These are phyloP conservation scores for Gracilaria caudata DNA, from an alignment of 23 red algal species.

Conservation along the genomic window DNA sequence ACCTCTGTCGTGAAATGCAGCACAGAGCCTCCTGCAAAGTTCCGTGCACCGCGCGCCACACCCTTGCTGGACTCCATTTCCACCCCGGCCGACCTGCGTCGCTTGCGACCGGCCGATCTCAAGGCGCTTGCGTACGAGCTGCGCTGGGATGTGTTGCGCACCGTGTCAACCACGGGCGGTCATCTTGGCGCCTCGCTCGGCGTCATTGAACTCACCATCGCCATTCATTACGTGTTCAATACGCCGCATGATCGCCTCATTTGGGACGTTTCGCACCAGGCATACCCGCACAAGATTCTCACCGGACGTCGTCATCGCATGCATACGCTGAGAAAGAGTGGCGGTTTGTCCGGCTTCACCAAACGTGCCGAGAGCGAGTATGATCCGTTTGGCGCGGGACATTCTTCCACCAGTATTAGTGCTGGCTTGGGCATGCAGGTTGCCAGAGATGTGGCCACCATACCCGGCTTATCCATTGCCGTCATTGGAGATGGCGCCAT, in stretches of 20 bases:
- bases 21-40: background rate
- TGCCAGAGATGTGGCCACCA: constrained; percentile 81
- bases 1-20: background rate
- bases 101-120: constrained; percentile 68
- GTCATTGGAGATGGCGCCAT: constrained; percentile 98
- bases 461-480: constrained; percentile 80
- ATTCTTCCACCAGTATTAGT: constrained; percentile 87
- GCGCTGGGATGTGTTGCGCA: constrained; percentile 84
- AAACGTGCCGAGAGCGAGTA: constrained; percentile 90
- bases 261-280: constrained; percentile 98
- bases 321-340: constrained; percentile 88
- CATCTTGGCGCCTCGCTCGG: constrained; percentile 95
- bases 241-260: constrained; percentile 92
- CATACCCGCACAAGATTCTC: constrained; percentile 99
- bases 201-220: constrained; percentile 95
- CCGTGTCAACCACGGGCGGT: constrained; percentile 89
- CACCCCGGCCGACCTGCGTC: constrained; percentile 65
- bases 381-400: constrained; percentile 95
- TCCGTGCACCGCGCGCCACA: constrained; percentile 65
- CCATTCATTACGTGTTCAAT: constrained; percentile 96
- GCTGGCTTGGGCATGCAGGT: constrained; percentile 95
- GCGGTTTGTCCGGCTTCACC: constrained; percentile 93
- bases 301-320: constrained; percentile 89
- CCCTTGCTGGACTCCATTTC: constrained; percentile 83
- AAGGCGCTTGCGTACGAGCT: constrained; percentile 83